phyloP scores from a whole-genome alignment of 176 grass and related monocot species.

The Zoysia pacifica region DNA sequence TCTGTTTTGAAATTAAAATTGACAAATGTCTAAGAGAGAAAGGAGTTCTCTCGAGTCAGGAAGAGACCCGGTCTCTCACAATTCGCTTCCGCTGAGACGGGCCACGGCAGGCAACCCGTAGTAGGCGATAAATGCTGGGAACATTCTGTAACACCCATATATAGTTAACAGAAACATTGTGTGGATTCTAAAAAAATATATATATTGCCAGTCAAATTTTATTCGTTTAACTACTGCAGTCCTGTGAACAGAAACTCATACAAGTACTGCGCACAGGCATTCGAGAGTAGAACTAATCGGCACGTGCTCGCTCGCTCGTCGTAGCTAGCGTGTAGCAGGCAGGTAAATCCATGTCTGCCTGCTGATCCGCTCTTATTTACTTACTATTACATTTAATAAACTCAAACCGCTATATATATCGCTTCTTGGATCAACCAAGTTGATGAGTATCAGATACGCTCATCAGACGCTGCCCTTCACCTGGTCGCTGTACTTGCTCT shows the following conservation, averaged over 20 bases:
- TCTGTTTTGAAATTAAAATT: too few relatives aligned
- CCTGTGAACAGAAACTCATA: not conserved
- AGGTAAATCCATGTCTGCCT: not conserved
- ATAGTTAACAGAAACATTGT: too few relatives aligned
- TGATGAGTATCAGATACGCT: not conserved
- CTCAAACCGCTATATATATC: not conserved
- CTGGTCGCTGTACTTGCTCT: conserved; percentile 47
- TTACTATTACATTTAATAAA: not conserved
- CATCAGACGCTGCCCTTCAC: conserved; percentile 41
- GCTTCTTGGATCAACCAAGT: too few relatives aligned
- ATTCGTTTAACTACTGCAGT: not conserved
- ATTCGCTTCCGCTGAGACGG: too few relatives aligned
- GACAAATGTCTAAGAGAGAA: too few relatives aligned
- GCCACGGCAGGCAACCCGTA: too few relatives aligned
- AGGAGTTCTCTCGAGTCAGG: too few relatives aligned
- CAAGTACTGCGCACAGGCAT: not conserved
- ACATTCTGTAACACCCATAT: too few relatives aligned
- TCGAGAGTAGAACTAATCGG: not conserved
- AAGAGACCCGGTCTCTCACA: too few relatives aligned
- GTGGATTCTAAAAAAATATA: too few relatives aligned
- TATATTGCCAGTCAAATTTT: too few relatives aligned
- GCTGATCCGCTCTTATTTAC: conserved; percentile 5
- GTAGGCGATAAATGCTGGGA: too few relatives aligned
- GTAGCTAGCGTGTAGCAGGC: not conserved
- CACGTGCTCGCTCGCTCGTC: not conserved